phyloP scores from a whole-genome alignment of 352 stramenopile genomes.

The Aphanomyces astaci region DNA sequence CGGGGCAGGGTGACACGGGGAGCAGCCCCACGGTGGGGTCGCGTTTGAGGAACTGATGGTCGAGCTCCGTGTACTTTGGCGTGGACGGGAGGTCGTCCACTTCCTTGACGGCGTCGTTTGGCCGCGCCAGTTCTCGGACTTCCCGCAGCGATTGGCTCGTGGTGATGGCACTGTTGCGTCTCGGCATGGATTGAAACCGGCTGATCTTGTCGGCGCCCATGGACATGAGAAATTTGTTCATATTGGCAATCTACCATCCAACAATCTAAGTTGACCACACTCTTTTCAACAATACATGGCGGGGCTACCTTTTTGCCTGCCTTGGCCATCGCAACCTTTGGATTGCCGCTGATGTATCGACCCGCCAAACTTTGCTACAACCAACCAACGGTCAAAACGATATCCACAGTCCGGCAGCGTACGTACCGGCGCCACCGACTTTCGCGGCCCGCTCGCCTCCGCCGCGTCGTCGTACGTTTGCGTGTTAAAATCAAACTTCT shows the following conservation, averaged over 20 bases:
- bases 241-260: not conserved
- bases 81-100: not conserved
- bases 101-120: not conserved
- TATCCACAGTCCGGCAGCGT: no score
- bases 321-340: not conserved
- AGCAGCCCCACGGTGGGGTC: not conserved
- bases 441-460: not conserved
- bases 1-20: no score
- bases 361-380: not conserved
- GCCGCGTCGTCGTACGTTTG: not conserved
- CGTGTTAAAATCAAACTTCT: conserved; percentile 67
- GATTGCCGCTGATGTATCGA: not conserved
- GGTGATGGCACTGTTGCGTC: not conserved
- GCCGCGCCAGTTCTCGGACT: no score
- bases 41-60: not conserved
- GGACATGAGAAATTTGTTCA: conserved; percentile 13
- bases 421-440: no score
- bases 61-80: not conserved
- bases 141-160: not conserved
- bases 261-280: no score
- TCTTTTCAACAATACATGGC: no score
- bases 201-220: not conserved
- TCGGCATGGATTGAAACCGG: not conserved
- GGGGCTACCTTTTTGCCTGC: not conserved
- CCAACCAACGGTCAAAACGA: no score